Evolutionary conservation across 148 eudicot genomes (phyloP).

Genomic region (Chenopodium formosanum): DNA sequence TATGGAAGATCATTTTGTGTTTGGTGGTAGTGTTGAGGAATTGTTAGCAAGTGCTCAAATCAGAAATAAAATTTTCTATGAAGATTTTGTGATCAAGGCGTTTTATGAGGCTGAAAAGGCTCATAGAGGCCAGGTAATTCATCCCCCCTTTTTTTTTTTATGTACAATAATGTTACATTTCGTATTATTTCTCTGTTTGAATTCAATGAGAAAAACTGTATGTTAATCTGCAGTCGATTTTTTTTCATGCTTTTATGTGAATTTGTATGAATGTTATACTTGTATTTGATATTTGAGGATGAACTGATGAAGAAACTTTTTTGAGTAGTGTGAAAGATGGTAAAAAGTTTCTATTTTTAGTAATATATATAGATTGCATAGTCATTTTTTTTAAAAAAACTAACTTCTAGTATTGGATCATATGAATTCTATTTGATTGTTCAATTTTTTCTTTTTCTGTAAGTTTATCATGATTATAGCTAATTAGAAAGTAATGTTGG

Average conservation of each 20-base stretch:
- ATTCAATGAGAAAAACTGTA: no score
- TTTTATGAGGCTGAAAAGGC: slow-evolving; percentile 93
- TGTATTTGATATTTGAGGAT: neutral
- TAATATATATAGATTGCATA: no score
- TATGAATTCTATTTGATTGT: neutral
- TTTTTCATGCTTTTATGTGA: neutral
- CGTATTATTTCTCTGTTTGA: no score
- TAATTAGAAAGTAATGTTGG: neutral
- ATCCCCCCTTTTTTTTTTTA: neutral
- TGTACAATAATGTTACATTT: no score
- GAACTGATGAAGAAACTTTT: neutral
- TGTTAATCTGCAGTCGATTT: no score
- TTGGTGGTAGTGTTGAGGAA: slow-evolving; percentile 42
- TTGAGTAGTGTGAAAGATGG: no score
- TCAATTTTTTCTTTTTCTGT: neutral
- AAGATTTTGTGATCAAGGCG: slow-evolving; percentile 73
- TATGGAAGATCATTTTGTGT: slow-evolving; percentile 59
- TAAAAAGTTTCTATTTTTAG: no score
- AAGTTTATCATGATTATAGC: neutral
- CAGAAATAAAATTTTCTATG: slow-evolving; percentile 61
- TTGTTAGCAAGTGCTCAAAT: slow-evolving; percentile 67
- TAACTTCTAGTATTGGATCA: neutral
- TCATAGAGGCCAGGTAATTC: slow-evolving; percentile 86
- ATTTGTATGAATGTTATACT: neutral
- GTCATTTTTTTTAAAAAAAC: no score